Evolutionary conservation across 169 alveolate genomes (phyloP), one percentile per base, ranked within the genome.

Genomic region (Eimeria mitis): DNA sequence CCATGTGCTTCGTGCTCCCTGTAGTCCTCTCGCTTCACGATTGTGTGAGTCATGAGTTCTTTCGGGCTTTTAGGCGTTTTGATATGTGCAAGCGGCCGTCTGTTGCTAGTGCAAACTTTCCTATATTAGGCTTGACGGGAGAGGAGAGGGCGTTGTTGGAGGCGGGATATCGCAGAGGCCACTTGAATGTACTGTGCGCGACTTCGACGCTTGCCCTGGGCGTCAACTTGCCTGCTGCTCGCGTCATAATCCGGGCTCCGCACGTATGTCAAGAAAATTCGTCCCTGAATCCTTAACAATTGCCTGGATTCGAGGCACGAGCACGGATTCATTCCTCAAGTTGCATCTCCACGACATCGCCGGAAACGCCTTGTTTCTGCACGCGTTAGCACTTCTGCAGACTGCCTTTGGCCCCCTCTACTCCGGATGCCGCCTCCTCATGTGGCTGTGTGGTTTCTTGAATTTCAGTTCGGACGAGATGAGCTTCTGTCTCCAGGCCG

Each of bases 141-240:
- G 89, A 88, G 28, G 98, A 97, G 90, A 90, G 98, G 90, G 95
- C 83, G 52, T 56, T 89, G 21, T 95, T 98, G 71, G 99, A 98
- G 89, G 83, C 68, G 44, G 97, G 97, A 11, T 98, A 94, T 90
- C 90, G 96, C 70, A 87, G 90, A 21, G 98, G 98, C 68, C 75
- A 89, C 44, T 61, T 98, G 16, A 84, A 91, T 75, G 97, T 96
- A 34, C 92, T 98, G 37, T 94, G 97, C 85, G 98, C 98, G 42
- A 98, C 99, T 44, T 96, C 98, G 40, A 98, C 99, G 11, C 96
- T 98, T 34, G 99, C 99, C 6, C 98, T 98, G 1, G 99, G 99
- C 25, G 99, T 98, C 68, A 98, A 98, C 95, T 96, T 98, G 23
- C 99, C 99, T 8, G 98, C 98, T 19, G 97, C 97, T 61, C 97